phyloP scores from a whole-genome alignment of 352 stramenopile species.

The Phytophthora cajani region DNA sequence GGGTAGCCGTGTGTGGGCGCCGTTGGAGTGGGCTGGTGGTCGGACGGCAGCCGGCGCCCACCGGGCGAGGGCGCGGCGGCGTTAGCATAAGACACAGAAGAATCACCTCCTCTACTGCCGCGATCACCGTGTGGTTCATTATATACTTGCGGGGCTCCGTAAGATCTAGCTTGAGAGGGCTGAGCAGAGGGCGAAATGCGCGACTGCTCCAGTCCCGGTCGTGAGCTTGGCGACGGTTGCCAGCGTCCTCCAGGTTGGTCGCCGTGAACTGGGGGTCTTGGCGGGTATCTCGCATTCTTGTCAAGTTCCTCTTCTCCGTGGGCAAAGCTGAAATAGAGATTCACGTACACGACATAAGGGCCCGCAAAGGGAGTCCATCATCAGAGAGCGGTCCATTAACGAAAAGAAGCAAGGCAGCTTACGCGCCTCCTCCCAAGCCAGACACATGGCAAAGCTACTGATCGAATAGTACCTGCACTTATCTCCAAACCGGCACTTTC shows the following conservation, averaged over 20 bases:
- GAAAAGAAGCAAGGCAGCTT: conserved; percentile 18
- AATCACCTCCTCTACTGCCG: conserved; percentile 46
- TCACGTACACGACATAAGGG: conserved; percentile 33
- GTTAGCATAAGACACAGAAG: conserved; percentile 63
- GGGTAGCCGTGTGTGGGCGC: conserved; percentile 25
- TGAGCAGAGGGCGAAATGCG: conserved; percentile 31
- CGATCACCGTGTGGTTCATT: conserved; percentile 69
- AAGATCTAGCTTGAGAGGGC: conserved; percentile 61
- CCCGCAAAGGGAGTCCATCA: conserved; percentile 36
- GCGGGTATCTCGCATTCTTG: conserved; percentile 21
- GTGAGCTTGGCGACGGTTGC: conserved; percentile 32
- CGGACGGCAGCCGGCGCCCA: conserved; percentile 25
- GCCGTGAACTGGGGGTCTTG: conserved; percentile 24
- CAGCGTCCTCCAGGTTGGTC: conserved; percentile 37
- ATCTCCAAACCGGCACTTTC: conserved; percentile 84
- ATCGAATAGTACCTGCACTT: conserved; percentile 78
- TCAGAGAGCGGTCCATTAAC: conserved; percentile 40
- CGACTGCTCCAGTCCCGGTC: conserved; percentile 27
- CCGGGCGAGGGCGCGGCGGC: conserved; percentile 26
- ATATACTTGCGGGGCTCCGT: conserved; percentile 63
- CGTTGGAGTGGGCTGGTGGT: conserved; percentile 15
- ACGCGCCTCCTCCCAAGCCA: conserved; percentile 19
- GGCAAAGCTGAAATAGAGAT: conserved; percentile 69
- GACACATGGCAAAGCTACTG: conserved; percentile 25
- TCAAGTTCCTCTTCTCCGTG: conserved; percentile 78